Evolutionary conservation across 2,329 filamentous ascomycete genomes (phyloP).

Genomic region (Pseudogymnoascus sp.): DNA sequence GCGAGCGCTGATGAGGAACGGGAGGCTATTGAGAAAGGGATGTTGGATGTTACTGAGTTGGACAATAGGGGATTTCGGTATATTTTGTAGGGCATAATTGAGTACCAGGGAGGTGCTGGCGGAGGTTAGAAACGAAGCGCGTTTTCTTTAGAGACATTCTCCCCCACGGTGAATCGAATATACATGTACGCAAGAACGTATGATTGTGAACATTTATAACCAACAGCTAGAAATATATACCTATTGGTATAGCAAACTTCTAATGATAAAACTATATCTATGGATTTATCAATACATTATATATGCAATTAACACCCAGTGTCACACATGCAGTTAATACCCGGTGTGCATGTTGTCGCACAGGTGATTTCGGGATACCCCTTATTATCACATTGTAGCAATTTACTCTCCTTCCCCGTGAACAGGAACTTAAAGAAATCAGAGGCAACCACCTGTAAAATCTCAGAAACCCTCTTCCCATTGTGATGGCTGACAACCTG

Average conservation of each 20-base stretch:
- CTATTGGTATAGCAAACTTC: too few relatives aligned
- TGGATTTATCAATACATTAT: neutral
- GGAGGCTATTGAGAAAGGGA: conserved; percentile 46
- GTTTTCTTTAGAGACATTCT: neutral
- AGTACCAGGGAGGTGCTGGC: neutral
- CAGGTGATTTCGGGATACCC: conserved; percentile 21
- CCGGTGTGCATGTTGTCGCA: neutral
- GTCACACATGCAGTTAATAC: neutral
- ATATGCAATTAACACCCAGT: too few relatives aligned
- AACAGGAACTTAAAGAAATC: conserved; percentile 28
- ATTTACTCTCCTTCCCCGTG: conserved; percentile 12
- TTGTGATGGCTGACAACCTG: conserved; percentile 24
- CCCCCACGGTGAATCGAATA: too few relatives aligned
- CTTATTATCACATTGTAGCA: conserved; percentile 13
- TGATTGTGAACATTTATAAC: too few relatives aligned
- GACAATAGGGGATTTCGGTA: conserved; percentile 50
- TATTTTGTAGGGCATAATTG: conserved; percentile 32
- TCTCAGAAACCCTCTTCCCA: conserved; percentile 24
- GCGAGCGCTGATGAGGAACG: conserved; percentile 38
- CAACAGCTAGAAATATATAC: neutral
- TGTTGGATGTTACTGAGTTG: conserved; percentile 49
- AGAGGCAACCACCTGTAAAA: conserved; percentile 26
- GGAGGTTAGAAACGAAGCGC: neutral
- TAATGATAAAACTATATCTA: neutral
- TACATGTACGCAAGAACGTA: too few relatives aligned